Evolutionary conservation across 176 grass and related monocot genomes (phyloP), one percentile per base, ranked within the genome.

Genomic region (Avena atlantica): DNA sequence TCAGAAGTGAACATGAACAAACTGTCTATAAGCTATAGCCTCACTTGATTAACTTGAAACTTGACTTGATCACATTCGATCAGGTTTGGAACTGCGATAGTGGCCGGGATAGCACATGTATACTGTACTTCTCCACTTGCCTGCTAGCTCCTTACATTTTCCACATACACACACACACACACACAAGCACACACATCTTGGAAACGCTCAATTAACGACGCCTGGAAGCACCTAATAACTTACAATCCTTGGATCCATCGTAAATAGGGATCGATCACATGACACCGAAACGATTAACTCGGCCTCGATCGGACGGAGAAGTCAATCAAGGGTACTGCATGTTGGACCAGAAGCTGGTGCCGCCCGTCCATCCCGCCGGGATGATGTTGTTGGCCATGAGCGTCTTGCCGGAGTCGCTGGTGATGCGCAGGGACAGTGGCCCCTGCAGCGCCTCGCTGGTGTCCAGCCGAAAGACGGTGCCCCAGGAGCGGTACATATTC

Each of bases 361-460:
- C 74, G 25, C 12, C 49, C 57, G 36, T 56, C 85, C 93, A 97
- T 52, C 88, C 76, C 0, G 57, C 59, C 21, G 95, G 95, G 78
- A 93, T 91, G 51, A 91, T 31, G 6, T 94, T 64, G 5, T 73
- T 78, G 60, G 93, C 95, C 6, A 93, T 83, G 25, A 90, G 87
- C 58, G 81, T 79, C 84, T 50, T 80, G 75, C 91, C 91, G 85
- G 89, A 86, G 24, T 90, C 86, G 48, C 76, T 89, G 71, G 87
- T 89, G 51, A 97, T 49, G 70, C 89, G 89, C 20, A 77, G 9
- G 8, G 74, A 56, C 1, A 56, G 20, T 31, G 74, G 74, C 23
- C 50, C 74, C 49, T 20, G 8, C 1, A 77, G 8, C 25, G 50
- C 34, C 25, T 17, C 25, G 16, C 9, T 20, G 74, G 47, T 31